Base-by-base conservation (phyloP, 371 early-diverging fungal species). In the Mucor saturninus region DNA sequence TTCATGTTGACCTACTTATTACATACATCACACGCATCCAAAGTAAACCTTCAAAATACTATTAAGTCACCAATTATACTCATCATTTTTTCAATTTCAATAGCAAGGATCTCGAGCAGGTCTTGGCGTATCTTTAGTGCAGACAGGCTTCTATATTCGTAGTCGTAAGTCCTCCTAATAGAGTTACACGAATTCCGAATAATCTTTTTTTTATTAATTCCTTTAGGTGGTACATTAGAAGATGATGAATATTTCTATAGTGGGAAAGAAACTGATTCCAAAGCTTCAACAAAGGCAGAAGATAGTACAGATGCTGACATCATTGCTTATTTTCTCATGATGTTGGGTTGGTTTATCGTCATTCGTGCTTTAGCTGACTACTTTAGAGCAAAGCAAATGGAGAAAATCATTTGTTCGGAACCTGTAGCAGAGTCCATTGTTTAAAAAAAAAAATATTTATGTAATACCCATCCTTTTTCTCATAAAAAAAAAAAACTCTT, bases 1-100 rank as follows among this genome's bases (percentile, higher is more conserved):
- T 88, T 88, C 65, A 77, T 86, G 63, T 61, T 88, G 53, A 85
- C 86, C 30, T 86, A 88, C 62, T 73, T 88, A 40, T 73, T 88
- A 39, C 86, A 84, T 56, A 86, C 86, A 26, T 76, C 81, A 48
- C 86, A 86, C 65, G 83, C 88, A n/a, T 81, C 83, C 54, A 84
- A 84, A 71, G 77, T 75, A 71, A 59, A 11, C 10, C 26, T n/a
- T 32, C 15, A 15, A 30, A 4, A 28, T 14, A 48, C 8, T 9
- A 48, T 11, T 48, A 9, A 5, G 1, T 48, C 3, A 5, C 28
- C 26, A 28, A 50, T 26, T 5, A 46, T 26, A n/a, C n/a, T 26
- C 10, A 46, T 15, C 11, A 46, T 49, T 13, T 54, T 49, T 35
- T 58, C 54, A 26, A 21, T 21, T 21, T 21, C 1, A 21, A 21